Percentiles rank a stretch among this genome's conserved stretches.
These are phyloP conservation scores for Plasmodium knowlesi DNA, from an alignment of 169 alveolate species.

Conservation along the genomic window DNA sequence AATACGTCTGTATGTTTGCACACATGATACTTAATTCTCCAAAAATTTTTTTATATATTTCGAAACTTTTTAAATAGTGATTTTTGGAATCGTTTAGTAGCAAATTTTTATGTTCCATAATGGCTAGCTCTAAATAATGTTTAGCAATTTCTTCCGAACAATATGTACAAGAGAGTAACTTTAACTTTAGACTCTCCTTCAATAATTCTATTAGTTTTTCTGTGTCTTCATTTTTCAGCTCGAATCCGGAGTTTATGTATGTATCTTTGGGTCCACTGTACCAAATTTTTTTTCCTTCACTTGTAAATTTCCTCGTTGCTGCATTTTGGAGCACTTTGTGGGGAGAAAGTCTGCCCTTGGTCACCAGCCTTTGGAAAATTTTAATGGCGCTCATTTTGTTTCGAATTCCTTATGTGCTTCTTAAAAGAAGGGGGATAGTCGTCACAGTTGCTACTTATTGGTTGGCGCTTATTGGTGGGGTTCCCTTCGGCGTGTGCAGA, in stretches of 20 bases:
- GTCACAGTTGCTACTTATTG: background rate
- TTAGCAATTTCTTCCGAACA: slow-evolving; percentile 73
- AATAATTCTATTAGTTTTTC: slow-evolving; percentile 49
- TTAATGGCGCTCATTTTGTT: background rate
- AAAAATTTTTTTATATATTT: slow-evolving; percentile 56
- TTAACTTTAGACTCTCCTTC: slow-evolving; percentile 72
- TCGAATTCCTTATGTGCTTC: background rate
- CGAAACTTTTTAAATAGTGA: slow-evolving; percentile 74
- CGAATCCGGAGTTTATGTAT: slow-evolving; percentile 67
- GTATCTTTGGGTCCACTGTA: slow-evolving; percentile 75
- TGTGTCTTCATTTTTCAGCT: slow-evolving; percentile 73
- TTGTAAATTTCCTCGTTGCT: background rate
- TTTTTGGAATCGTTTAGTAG: slow-evolving; percentile 49
- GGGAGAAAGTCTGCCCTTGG: background rate
- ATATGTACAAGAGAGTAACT: slow-evolving; percentile 36
- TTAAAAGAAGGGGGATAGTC: background rate
- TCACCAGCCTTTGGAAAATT: background rate
- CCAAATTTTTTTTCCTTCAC: slow-evolving; percentile 31
- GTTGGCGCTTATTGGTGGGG: background rate
- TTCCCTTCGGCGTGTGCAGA: background rate
- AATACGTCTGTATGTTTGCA: slow-evolving; percentile 70
- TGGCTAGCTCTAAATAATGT: slow-evolving; percentile 75
- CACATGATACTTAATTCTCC: slow-evolving; percentile 67
- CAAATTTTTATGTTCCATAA: slow-evolving; percentile 71
- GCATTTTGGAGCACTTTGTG: background rate